Evolutionary conservation across 1,284 basidiomycete genomes (phyloP), one percentile per base, ranked within the genome.

Genomic region (Sporisorium sorghi): DNA sequence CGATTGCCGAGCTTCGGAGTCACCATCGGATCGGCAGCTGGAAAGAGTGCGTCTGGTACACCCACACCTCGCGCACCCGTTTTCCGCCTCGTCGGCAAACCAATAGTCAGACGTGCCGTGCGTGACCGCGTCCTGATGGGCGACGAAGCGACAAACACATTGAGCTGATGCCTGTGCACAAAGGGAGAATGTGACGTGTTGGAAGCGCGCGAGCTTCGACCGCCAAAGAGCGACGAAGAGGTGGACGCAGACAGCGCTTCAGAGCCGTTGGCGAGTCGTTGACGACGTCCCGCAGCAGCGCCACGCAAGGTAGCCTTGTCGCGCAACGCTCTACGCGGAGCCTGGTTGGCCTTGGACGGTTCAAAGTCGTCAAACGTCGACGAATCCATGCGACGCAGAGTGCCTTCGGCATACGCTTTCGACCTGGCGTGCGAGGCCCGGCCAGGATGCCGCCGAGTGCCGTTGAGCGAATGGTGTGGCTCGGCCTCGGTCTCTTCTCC

Each of bases 401-500:
- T 44, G 32, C 15, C 46, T 12, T 46, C 52, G 1, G 23, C 32
- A 9, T 28, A 14, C 0, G 42, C 28, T 26, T 37, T 46, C 28
- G 21, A 28, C 15, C 52, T 26, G 48, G 35, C 43, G 17, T 44
- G 57, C 48, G 32, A 37, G 1, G 51, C 8, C 42, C 56, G 47
- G 8, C 46, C 33, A 17, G 3, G 42, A 21, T 24, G 32, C n/a
- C 67, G 60, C 21, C 60, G 40, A 19, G 15, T 26, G 32, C 9
- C 47, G 5, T 6, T 51, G 5, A 23, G 30, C 7, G 37, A 19
- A 10, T 23, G 47, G 14, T 49, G 39, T n/a, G 68, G 75, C 53
- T 79, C 77, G 17, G 74, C 77, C 58, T 79, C 77, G 14, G 77
- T 79, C 52, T 79, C 77, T 49, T 79, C 77, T 17, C 77, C 77